These are phyloP conservation scores for Setomelanomma holmii DNA, from an alignment of 2,329 filamentous ascomycete species.

Conservation along the genomic window DNA sequence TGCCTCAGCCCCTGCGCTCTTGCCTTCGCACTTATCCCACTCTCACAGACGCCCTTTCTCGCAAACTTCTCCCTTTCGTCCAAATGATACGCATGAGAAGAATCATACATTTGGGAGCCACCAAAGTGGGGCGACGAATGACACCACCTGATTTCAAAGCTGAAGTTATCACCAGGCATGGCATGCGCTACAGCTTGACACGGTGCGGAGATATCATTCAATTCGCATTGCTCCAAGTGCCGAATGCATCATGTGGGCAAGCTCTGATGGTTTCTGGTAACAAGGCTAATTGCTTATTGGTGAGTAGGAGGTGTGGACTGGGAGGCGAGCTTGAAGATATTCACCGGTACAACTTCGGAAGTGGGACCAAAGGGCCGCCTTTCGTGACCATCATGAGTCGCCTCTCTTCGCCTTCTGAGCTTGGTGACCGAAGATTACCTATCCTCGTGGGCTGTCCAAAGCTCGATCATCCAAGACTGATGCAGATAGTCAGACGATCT, in stretches of 20 bases:
- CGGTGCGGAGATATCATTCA: not conserved
- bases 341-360: not conserved
- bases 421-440: not conserved
- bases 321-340: not conserved
- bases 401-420: not conserved
- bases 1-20: not conserved
- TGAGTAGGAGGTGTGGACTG: not conserved
- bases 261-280: not conserved
- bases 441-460: not conserved
- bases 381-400: not conserved
- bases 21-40: not conserved
- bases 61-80: not conserved
- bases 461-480: not conserved
- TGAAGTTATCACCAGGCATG: too few relatives aligned
- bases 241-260: not conserved
- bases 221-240: not conserved
- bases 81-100: not conserved
- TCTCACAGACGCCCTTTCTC: not conserved
- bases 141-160: not conserved
- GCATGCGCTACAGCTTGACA: too few relatives aligned
- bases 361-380: not conserved
- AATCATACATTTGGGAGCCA: not conserved
- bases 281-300: not conserved
- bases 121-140: not conserved
- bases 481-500: not conserved